Evolutionary conservation across 2,329 filamentous ascomycete species (phyloP).

Genomic region (Verticillium alfalfae): DNA sequence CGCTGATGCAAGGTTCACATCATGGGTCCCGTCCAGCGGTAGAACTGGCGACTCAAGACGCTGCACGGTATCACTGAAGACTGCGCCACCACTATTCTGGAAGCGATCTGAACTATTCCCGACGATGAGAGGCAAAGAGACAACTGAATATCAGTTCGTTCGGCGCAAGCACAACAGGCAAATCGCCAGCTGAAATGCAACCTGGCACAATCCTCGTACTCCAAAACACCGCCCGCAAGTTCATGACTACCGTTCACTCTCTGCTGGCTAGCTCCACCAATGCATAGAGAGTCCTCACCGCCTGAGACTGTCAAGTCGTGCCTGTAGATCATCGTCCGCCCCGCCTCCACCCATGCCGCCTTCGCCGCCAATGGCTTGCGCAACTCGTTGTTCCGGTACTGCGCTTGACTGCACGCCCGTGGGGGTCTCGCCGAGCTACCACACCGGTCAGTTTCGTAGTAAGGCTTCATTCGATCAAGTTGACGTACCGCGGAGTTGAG

Average conservation of each 20-base stretch:
- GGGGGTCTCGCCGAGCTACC: slow-evolving; percentile 85
- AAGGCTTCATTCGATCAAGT: not conserved
- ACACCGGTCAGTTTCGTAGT: slow-evolving; percentile 16
- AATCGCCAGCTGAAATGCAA: not conserved
- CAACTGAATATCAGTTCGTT: not conserved
- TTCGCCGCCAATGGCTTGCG: slow-evolving; percentile 73
- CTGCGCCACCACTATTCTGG: not conserved
- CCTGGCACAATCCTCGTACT: not conserved
- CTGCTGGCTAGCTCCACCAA: not conserved
- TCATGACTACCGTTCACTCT: not conserved
- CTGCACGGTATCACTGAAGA: not conserved
- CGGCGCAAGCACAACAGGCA: not conserved
- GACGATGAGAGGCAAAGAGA: not conserved
- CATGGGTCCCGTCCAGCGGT: too few species aligned
- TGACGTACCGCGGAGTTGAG: slow-evolving; percentile 76
- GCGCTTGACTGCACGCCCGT: slow-evolving; percentile 71
- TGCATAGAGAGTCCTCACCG: slow-evolving; percentile 28
- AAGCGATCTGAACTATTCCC: not conserved
- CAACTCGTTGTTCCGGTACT: slow-evolving; percentile 70
- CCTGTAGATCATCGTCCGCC: slow-evolving; percentile 90
- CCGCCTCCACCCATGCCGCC: slow-evolving; percentile 50
- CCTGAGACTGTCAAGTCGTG: slow-evolving; percentile 81
- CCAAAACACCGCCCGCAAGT: not conserved
- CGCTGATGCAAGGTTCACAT: too few species aligned
- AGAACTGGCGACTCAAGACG: not conserved